A percentile compares a stretch with the other conserved stretches of the same genome.
Evolutionary conservation across 805 yeast species (phyloP).

Genomic region (Saccharomycopsis capsularis): DNA sequence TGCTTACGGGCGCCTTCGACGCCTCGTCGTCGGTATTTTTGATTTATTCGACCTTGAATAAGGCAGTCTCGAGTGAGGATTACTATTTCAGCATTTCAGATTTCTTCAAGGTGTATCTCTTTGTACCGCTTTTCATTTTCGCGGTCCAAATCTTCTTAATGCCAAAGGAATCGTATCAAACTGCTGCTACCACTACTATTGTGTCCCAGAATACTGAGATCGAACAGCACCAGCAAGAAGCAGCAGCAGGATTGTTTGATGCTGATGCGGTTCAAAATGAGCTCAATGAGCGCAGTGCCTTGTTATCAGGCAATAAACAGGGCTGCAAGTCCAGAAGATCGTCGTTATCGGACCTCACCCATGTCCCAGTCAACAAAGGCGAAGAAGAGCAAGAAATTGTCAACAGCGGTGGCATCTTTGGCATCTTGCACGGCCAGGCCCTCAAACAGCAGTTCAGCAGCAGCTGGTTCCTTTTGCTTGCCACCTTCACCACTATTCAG

Average conservation of each 20-base stretch:
- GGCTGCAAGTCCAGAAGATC: slow-evolving; percentile 18
- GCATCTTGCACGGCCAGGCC: slow-evolving; percentile 63
- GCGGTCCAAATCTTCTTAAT: slow-evolving; percentile 68
- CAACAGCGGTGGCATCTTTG: slow-evolving; percentile 49
- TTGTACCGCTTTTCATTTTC: slow-evolving; percentile 73
- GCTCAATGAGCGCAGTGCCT: slow-evolving; percentile 10
- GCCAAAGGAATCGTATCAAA: slow-evolving; percentile 68
- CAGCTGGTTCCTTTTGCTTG: slow-evolving; percentile 74
- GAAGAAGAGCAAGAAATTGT: slow-evolving; percentile 9
- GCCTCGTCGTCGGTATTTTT: slow-evolving; percentile 85
- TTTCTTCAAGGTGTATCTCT: slow-evolving; percentile 64
- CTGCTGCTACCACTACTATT: slow-evolving; percentile 1
- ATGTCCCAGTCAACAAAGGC: slow-evolving; percentile 11
- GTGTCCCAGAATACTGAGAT: background rate
- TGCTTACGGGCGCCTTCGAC: slow-evolving; percentile 88
- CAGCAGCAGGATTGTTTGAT: background rate
- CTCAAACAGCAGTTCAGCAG: slow-evolving; percentile 41
- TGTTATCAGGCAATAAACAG: background rate
- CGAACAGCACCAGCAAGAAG: background rate
- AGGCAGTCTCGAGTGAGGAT: slow-evolving; percentile 17
- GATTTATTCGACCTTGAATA: slow-evolving; percentile 61
- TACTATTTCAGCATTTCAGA: slow-evolving; percentile 35
- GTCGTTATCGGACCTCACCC: slow-evolving; percentile 18
- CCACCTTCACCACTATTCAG: slow-evolving; percentile 72
- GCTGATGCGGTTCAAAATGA: slow-evolving; percentile 10